Evolutionary conservation across 2,329 filamentous ascomycete genomes (phyloP), one percentile per base, ranked within the genome.

Genomic region (Colletotrichum lindemuthianum): DNA sequence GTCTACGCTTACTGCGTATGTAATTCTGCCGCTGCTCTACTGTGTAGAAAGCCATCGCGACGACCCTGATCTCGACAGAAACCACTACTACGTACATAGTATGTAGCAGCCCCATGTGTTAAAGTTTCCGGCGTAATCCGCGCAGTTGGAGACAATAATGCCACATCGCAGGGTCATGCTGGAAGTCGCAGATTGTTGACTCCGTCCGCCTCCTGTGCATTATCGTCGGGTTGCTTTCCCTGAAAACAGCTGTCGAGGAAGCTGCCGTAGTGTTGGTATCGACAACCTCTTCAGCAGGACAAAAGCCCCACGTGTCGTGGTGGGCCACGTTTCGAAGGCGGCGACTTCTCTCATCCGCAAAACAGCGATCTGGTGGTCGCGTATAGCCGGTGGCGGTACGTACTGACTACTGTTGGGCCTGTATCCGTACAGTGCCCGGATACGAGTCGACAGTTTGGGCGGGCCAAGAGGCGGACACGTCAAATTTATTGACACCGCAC

Each of bases 61-160:
- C 24, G 24, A 24, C 5, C 24, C 24, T 5, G 24, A 24, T 24
- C 24, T 24, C 24, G 24, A 24, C 24, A 24, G 24, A 24, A 24
- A 24, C 4, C 24, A 5, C 24, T 24, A 24, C 24, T 24, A 24
- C 24, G 24, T 24, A 24, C 5, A 4, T 7, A 45, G 24, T 24
- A 24, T 24, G 24, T 7, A 45, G 39, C 59, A 50, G 33, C 44
- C 55, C 36, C 32, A 37, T n/a, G 15, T 24, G 32, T 15, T 32
- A 53, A 59, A 39, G 57, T 64, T 64, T 48, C 34, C 55, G 55
- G 55, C 39, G 45, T 58, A 45, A 33, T 44, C 60, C 50, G 50
- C 44, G 50, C 24, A 24, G 24, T 24, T 24, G 24, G 44, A 34
- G n/a, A 34, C 56, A 33, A 40, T 40, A 33, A 45, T 59, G 51